Base-by-base conservation (phyloP, 306 rosid genomes). In the Sindora glabra region DNA sequence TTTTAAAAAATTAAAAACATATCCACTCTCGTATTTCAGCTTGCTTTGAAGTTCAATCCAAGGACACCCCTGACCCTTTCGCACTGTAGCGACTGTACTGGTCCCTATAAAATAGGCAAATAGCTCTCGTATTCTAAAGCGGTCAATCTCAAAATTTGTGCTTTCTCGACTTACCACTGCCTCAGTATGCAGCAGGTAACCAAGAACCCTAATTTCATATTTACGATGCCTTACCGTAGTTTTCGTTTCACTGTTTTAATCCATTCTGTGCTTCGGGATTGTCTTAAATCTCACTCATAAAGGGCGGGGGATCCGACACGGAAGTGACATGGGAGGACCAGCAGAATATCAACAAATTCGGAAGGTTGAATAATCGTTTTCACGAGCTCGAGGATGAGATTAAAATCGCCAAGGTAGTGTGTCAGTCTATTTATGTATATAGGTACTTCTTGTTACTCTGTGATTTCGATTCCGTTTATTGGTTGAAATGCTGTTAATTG, bases 321-420 rank as follows among this genome's bases (percentile, higher is more conserved):
- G 89, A 89, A 76, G 92, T 89, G 52, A 83, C 95, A 50, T 90
- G 97, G 88, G 95, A 86, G 61, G 90, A 86, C 58, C 97, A 86
- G 59, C 94, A 76, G 64, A 80, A 84, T 41, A 86, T 90, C 62
- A 90, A 91, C 85, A 92, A 85, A 50, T 92, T 92, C 49, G 95
- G 95, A 57, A 74, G 98, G 73, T 66, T 88, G 67, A 92, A 86
- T 51, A 88, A 86, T 75, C 95, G 98, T 34, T 64, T 83, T 59
- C 98, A 92, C 75, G 96, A 92, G 76, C 96, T 92, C 27, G 82
- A 92, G 15, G 98, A 88, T 57, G 98, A 92, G 71, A 81, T 88
- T 74, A 92, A 75, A 71, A 13, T 73, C 30, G 86, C 94, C 10
- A 82, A 88, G 96, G 96, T 87, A 61, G 30, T 47, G 8, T 10